phyloP scores from a whole-genome alignment of 345 rosid genomes.

The Cardamine resedifolia region DNA sequence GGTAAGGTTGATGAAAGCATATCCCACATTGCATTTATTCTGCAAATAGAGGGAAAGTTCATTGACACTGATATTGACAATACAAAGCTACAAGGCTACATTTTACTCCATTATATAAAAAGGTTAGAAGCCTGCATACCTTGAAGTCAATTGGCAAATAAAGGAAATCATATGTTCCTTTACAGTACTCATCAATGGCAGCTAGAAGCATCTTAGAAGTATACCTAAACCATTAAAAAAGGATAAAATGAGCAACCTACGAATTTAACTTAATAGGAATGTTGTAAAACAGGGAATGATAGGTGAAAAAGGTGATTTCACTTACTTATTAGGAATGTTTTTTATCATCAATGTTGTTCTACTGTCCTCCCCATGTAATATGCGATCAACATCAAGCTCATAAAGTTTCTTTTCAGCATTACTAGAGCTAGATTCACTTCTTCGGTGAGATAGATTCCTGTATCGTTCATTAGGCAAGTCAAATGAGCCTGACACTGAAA shows the following conservation, averaged over 20 bases:
- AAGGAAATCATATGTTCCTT: constrained; percentile 74
- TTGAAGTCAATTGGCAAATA: constrained; percentile 82
- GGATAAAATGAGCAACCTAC: constrained; percentile 6
- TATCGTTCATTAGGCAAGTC: constrained; percentile 72
- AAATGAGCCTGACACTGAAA: constrained; percentile 59
- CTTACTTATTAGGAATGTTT: constrained; percentile 95
- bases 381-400: constrained; percentile 86
- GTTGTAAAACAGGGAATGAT: neutral
- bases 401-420: constrained; percentile 77
- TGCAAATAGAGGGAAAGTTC: constrained; percentile 35
- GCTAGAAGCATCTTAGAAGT: constrained; percentile 83
- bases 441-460: constrained; percentile 64
- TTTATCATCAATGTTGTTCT: constrained; percentile 95
- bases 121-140: constrained; percentile 42
- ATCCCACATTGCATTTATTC: constrained; percentile 94
- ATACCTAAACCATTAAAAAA: constrained; percentile 46
- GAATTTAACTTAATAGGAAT: neutral
- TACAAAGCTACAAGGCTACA: constrained; percentile 4
- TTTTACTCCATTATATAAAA: neutral
- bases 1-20: constrained; percentile 83
- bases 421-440: constrained; percentile 65
- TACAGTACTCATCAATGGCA: constrained; percentile 76
- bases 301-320: neutral
- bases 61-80: neutral
- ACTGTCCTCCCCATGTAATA: constrained; percentile 69